Conservation (phyloP, 176 grass and related monocot species). For the Triticum dicoccoides region DNA sequence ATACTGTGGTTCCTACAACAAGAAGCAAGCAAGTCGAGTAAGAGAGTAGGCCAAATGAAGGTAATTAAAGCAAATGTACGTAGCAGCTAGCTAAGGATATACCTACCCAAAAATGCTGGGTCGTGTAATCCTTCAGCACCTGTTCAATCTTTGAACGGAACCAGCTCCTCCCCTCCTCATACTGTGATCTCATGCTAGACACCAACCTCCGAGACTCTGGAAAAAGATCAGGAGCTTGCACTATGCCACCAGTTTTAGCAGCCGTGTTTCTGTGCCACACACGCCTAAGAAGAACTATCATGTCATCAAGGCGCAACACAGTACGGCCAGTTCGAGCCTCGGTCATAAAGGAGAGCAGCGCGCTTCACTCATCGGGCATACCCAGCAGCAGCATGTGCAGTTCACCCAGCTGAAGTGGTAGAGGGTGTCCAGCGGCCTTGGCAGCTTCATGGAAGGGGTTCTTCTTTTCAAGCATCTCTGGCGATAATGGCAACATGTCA, state of each 20-base stretch:
- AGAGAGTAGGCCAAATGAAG: background rate
- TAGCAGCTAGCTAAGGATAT: background rate
- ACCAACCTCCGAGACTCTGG: background rate
- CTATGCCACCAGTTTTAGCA: background rate
- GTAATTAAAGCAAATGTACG: background rate
- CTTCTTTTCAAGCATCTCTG: background rate
- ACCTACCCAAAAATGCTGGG: background rate
- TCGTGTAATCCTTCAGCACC: background rate
- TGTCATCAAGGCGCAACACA: background rate
- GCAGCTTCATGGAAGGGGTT: background rate
- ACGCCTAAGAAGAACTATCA: fast-evolving
- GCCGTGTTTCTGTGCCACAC: background rate
- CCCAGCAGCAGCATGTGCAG: background rate
- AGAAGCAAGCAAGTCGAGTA: background rate
- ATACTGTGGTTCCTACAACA: too few species aligned
- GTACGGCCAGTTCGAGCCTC: background rate
- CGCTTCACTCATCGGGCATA: background rate
- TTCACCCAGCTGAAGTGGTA: background rate
- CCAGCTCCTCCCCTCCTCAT: background rate
- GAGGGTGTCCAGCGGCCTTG: background rate
- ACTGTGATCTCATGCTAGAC: background rate
- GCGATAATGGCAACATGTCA: background rate
- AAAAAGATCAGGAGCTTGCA: background rate
- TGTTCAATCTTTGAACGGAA: background rate
- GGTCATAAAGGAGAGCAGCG: background rate